Evolutionary conservation across 805 yeast species (phyloP).

Genomic region (Schizosaccharomyces japonicus): DNA sequence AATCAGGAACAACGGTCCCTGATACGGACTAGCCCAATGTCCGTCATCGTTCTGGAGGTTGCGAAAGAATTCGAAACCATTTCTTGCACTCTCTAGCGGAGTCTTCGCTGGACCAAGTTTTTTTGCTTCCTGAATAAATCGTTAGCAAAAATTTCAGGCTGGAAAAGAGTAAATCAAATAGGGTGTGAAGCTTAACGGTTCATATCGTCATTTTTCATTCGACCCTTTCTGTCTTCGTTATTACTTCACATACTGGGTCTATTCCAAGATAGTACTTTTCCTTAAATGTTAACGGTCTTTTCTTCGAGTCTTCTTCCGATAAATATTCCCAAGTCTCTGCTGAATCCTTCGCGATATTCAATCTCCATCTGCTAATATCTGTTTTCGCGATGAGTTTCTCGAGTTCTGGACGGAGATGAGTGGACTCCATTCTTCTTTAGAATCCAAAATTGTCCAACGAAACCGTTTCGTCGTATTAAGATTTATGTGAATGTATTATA

Average conservation of each 20-base stretch:
- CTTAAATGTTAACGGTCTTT: slow-evolving; percentile 23
- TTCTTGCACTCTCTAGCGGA: slow-evolving; percentile 38
- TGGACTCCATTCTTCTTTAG: neutral
- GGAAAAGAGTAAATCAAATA: neutral
- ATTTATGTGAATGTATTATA: too few species aligned
- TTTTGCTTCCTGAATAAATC: slow-evolving; percentile 19
- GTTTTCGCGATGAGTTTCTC: neutral
- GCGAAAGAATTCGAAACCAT: slow-evolving; percentile 49
- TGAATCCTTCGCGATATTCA: neutral
- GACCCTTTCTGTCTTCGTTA: neutral
- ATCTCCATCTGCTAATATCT: neutral
- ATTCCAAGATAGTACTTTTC: slow-evolving; percentile 32
- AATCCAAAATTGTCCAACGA: neutral
- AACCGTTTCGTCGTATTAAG: too few species aligned
- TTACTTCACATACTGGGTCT: slow-evolving; percentile 11
- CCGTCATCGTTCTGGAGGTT: slow-evolving; percentile 58
- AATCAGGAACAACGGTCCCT: slow-evolving; percentile 95
- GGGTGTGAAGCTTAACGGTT: neutral
- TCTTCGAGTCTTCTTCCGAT: slow-evolving; percentile 17
- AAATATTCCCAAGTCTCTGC: slow-evolving; percentile 47
- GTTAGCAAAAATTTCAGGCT: slow-evolving; percentile 9
- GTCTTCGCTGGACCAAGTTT: slow-evolving; percentile 16
- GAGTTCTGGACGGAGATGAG: neutral
- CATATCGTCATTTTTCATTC: neutral
- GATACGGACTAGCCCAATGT: slow-evolving; percentile 71